These are phyloP conservation scores for Xylaria arbuscula DNA, from an alignment of 2,329 filamentous ascomycete species.

Conservation along the genomic window DNA sequence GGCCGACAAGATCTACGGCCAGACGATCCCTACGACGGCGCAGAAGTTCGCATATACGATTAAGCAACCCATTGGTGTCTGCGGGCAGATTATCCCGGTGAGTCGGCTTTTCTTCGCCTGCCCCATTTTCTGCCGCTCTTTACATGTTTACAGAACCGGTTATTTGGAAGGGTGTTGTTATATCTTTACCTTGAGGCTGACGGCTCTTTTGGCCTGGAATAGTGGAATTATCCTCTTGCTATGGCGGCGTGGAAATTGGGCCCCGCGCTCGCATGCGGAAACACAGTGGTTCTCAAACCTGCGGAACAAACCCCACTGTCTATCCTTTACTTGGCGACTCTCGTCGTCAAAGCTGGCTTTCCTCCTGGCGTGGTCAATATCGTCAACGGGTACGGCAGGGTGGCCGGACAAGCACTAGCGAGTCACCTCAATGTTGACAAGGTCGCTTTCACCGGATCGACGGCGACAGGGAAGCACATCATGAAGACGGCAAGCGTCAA, in stretches of 20 bases:
- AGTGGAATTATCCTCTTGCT: constrained; percentile 57
- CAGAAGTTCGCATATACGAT: constrained; percentile 81
- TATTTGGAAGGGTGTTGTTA: background rate
- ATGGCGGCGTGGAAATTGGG: constrained; percentile 84
- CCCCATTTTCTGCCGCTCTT: background rate
- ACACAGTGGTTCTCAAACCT: constrained; percentile 72
- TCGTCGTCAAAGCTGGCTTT: constrained; percentile 79
- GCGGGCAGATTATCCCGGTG: constrained; percentile 81
- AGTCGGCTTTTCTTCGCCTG: constrained; percentile 61
- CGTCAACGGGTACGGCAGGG: constrained; percentile 75
- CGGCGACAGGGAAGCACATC: constrained; percentile 75
- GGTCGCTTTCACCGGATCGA: constrained; percentile 83
- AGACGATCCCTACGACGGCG: constrained; percentile 76
- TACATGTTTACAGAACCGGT: background rate
- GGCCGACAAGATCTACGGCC: constrained; percentile 81
- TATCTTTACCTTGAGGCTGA: constrained; percentile 14
- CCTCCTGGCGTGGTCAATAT: constrained; percentile 83
- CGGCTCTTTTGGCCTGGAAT: background rate
- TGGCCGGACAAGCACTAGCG: constrained; percentile 75
- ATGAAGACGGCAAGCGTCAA: constrained; percentile 79
- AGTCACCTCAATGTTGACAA: constrained; percentile 77
- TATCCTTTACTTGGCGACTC: constrained; percentile 71
- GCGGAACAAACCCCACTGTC: constrained; percentile 76
- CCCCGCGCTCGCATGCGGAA: constrained; percentile 73
- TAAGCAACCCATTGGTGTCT: constrained; percentile 80